Evolutionary conservation across 2,329 filamentous ascomycete genomes (phyloP).

Genomic region (Tolypocladium amazonense): DNA sequence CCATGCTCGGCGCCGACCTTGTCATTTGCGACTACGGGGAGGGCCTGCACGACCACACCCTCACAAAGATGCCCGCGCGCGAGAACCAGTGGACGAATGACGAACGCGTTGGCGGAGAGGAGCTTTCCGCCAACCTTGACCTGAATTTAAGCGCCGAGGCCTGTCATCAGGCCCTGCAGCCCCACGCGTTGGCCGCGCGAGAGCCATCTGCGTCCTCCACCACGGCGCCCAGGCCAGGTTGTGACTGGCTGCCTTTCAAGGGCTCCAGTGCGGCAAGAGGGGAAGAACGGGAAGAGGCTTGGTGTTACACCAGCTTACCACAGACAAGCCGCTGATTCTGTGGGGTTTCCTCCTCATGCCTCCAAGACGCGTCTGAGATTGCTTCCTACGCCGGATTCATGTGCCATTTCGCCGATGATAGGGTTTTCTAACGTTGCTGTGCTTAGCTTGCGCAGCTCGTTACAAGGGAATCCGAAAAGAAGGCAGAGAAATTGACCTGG

Average conservation of each 20-base stretch:
- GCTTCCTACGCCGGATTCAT: neutral
- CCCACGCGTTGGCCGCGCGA: slow-evolving; percentile 20
- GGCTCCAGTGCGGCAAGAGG: neutral
- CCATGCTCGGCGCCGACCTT: neutral
- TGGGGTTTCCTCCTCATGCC: neutral
- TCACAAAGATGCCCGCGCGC: neutral
- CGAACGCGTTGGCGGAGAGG: slow-evolving; percentile 21
- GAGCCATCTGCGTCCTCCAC: slow-evolving; percentile 11
- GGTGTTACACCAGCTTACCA: neutral
- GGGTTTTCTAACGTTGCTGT: neutral
- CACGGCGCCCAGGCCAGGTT: slow-evolving; percentile 1
- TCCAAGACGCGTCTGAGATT: neutral
- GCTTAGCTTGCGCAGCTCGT: neutral
- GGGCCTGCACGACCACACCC: neutral
- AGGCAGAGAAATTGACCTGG: neutral
- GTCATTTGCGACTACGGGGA: neutral
- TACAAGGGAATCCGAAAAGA: neutral
- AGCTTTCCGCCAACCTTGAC: slow-evolving; percentile 18
- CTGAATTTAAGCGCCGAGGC: slow-evolving; percentile 45
- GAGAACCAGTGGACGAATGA: slow-evolving; percentile 8
- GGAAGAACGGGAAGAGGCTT: neutral
- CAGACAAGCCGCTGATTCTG: neutral
- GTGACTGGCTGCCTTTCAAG: slow-evolving; percentile 7
- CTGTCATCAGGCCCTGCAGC: slow-evolving; percentile 39
- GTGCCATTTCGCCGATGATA: neutral